Conservation (phyloP, 768 basidiomycete species). For the Lentinula guzmanii region DNA sequence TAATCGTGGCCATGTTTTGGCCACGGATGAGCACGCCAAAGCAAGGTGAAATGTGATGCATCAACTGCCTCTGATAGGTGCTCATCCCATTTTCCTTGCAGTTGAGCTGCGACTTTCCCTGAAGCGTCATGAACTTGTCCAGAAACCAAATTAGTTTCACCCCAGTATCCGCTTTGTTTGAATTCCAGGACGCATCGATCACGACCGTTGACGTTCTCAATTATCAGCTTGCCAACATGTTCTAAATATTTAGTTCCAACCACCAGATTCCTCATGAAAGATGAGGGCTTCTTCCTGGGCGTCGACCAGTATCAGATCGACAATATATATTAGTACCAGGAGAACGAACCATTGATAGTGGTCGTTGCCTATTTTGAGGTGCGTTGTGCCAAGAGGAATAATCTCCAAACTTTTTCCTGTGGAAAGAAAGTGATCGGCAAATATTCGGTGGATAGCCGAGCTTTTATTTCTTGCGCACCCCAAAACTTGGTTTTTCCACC, state of each 20-base stretch:
- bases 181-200: slow-evolving; percentile 72
- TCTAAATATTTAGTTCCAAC: slow-evolving; percentile 89
- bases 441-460: background rate
- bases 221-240: slow-evolving; percentile 73
- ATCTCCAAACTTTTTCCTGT: slow-evolving; percentile 87
- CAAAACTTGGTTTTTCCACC: slow-evolving; percentile 85
- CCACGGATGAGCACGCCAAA: slow-evolving; percentile 76
- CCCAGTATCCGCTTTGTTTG: slow-evolving; percentile 83
- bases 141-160: slow-evolving; percentile 64
- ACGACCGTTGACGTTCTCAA: slow-evolving; percentile 54
- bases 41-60: slow-evolving; percentile 59
- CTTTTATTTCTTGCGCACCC: slow-evolving; percentile 45
- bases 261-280: slow-evolving; percentile 86
- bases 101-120: slow-evolving; percentile 48
- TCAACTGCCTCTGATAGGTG: slow-evolving; percentile 66
- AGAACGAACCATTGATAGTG: slow-evolving; percentile 60
- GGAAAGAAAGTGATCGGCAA: slow-evolving; percentile 12
- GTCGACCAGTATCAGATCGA: background rate
- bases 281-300: slow-evolving; percentile 76
- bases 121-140: slow-evolving; percentile 51
- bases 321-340: background rate
- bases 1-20: slow-evolving; percentile 63
- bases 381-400: slow-evolving; percentile 69
- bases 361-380: slow-evolving; percentile 61
- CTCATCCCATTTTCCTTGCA: slow-evolving; percentile 93